Conservation (phyloP, 345 rosid genomes). For the Brassica carinata region DNA sequence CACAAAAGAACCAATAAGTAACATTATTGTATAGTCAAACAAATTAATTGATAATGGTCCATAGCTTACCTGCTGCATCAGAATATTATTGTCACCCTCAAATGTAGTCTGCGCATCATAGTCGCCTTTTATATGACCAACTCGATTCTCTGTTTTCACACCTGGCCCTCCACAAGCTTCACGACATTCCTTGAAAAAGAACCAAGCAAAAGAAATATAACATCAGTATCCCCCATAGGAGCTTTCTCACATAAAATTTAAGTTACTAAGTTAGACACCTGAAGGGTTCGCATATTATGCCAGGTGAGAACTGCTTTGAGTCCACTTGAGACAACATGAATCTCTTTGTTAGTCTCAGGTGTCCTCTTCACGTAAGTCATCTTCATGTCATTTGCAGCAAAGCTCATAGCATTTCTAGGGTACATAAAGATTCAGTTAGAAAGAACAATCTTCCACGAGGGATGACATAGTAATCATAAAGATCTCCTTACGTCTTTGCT, state of each 20-base stretch:
- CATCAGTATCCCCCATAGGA: background rate
- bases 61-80: conserved; percentile 83
- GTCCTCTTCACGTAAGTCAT: conserved; percentile 71
- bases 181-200: conserved; percentile 74
- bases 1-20: background rate
- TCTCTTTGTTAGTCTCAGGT: conserved; percentile 68
- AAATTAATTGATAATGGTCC: background rate
- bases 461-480: background rate
- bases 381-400: conserved; percentile 79
- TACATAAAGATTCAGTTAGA: conserved; percentile 4
- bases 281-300: conserved; percentile 97
- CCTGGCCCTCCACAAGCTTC: conserved; percentile 99
- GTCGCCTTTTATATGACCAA: conserved; percentile 85
- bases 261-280: conserved; percentile 48
- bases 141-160: conserved; percentile 77
- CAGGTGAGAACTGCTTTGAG: conserved; percentile 74
- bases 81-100: conserved; percentile 88
- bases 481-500: conserved; percentile 74
- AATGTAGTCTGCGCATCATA: conserved; percentile 40
- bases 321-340: conserved; percentile 85
- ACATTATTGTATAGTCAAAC: background rate
- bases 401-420: conserved; percentile 78
- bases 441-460: background rate
- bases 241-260: background rate
- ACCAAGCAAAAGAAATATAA: background rate